These are phyloP conservation scores for Boeremia exigua DNA, from an alignment of 2,329 filamentous ascomycete genomes.

Conservation along the genomic window DNA sequence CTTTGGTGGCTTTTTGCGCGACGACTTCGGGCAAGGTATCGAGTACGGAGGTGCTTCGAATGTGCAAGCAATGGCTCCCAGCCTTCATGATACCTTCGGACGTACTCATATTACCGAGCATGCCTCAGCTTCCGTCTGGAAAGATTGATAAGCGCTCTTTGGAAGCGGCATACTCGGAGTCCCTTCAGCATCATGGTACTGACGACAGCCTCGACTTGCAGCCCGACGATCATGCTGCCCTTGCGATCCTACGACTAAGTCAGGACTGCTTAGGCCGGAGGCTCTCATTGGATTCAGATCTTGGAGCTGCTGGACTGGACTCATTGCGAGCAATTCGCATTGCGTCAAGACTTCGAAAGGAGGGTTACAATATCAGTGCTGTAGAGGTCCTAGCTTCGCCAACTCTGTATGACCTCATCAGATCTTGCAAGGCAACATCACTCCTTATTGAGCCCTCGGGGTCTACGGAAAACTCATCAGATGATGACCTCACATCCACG, in stretches of 20 bases:
- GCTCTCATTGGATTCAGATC: conserved; percentile 49
- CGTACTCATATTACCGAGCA: conserved; percentile 65
- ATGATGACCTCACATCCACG: neutral
- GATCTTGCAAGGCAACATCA: conserved; percentile 22
- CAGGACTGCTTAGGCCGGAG: conserved; percentile 50
- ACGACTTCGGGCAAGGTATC: conserved; percentile 53
- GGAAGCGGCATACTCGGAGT: conserved; percentile 59
- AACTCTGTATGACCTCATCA: conserved; percentile 47
- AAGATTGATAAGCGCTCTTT: conserved; percentile 78
- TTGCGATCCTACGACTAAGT: conserved; percentile 52
- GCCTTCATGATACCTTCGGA: conserved; percentile 83
- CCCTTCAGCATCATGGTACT: conserved; percentile 18
- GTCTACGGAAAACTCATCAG: neutral
- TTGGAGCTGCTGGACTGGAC: conserved; percentile 67
- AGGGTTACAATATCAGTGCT: conserved; percentile 63
- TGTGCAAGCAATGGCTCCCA: conserved; percentile 78
- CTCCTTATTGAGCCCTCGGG: neutral
- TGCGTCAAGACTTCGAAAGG: conserved; percentile 66
- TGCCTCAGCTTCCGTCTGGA: conserved; percentile 81
- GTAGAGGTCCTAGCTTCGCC: conserved; percentile 66
- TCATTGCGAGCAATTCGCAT: conserved; percentile 69
- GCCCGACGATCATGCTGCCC: conserved; percentile 14
- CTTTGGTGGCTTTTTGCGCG: conserved; percentile 77
- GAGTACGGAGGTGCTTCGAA: conserved; percentile 57
- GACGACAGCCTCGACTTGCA: conserved; percentile 12